Base-by-base conservation (phyloP, 495 filamentous ascomycete genomes). In the Penicillium coprophilum region DNA sequence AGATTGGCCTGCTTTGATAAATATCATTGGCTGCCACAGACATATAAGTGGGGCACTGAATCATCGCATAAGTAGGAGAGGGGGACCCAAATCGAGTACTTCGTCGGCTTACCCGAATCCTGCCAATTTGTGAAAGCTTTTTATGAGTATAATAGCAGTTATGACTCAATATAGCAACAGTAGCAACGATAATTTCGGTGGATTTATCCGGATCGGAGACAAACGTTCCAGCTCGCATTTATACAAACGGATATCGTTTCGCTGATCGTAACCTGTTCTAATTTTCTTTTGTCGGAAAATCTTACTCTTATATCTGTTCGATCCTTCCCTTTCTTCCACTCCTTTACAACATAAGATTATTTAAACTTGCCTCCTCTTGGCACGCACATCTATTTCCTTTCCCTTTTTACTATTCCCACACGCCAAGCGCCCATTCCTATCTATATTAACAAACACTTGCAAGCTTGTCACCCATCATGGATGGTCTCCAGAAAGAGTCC, bases 1-100 rank as follows among this genome's bases (percentile, higher is more conserved):
- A 9, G 13, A 23, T 32, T 23, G 20, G 19, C 13, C 6, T 0
- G 2, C 1, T 4, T 23, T 0, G 5, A 3, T 7, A 0, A 0
- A 15, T 1, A 0, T 40, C 9, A 40, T 51, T 51, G 31, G 48
- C 6, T 13, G 7, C 1, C 0, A 0, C 0, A 2, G 0, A 27
- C 0, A 6, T 3, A 6, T 24, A 53, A 53, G 19, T 46, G 40
- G 40, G 8, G 3, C 51, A 27, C 51, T 46, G 51, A 53, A 45
- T 53, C 40, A 53, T 45, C 15, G 51, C 40, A 5, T 27, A 6
- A 0, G 2, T 0, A 0, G 24, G 7, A 27, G 24, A n/a, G 24
- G 7, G 7, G 24, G 24, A 4, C 5, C 24, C 8, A 21, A 13
- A 9, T 32, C 5, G 4, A 10, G 9, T 21, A 15, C 15, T 19